Percentiles rank a stretch among this genome's conserved stretches.
phyloP scores from a whole-genome alignment of 2,329 filamentous ascomycete genomes.

The Fonsecaea nubica region DNA sequence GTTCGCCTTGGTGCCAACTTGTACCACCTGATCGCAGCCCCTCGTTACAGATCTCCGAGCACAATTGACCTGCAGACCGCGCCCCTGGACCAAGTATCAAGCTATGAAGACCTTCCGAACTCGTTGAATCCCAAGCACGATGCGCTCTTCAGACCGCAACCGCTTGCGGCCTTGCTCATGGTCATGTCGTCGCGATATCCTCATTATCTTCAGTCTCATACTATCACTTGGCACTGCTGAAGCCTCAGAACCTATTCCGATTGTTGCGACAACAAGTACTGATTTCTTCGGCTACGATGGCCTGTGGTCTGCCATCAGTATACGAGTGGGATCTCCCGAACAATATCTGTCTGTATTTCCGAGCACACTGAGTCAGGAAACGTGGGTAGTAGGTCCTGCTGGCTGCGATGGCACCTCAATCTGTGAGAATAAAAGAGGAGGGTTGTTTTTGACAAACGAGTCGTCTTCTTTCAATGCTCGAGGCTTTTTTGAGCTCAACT shows the following conservation, averaged over 20 bases:
- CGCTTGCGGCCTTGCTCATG: not conserved
- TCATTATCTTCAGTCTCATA: conserved; percentile 13
- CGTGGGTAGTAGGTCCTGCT: conserved; percentile 42
- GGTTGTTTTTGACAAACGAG: conserved; percentile 44
- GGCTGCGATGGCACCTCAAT: conserved; percentile 42
- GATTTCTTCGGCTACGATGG: conserved; percentile 43
- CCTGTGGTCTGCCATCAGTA: conserved; percentile 41
- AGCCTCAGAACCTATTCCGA: conserved; percentile 25
- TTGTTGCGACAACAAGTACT: conserved; percentile 32
- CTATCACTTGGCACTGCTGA: conserved; percentile 5
- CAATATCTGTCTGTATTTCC: conserved; percentile 44
- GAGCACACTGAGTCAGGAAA: conserved; percentile 43
- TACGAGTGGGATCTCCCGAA: conserved; percentile 43
- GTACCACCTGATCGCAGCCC: not conserved
- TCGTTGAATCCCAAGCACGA: conserved; percentile 15
- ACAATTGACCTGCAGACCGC: not conserved
- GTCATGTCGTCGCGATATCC: conserved; percentile 2
- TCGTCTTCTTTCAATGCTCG: conserved; percentile 45
- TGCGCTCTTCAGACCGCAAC: conserved; percentile 15
- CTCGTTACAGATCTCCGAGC: not conserved
- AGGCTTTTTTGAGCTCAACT: conserved; percentile 42
- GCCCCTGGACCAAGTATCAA: not conserved
- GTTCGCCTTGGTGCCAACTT: not conserved
- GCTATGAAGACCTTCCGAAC: conserved; percentile 14
- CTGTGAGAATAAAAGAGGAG: conserved; percentile 42